These are phyloP conservation scores for Noccaea bulbosa DNA, from an alignment of 345 rosid genomes.

Conservation along the genomic window DNA sequence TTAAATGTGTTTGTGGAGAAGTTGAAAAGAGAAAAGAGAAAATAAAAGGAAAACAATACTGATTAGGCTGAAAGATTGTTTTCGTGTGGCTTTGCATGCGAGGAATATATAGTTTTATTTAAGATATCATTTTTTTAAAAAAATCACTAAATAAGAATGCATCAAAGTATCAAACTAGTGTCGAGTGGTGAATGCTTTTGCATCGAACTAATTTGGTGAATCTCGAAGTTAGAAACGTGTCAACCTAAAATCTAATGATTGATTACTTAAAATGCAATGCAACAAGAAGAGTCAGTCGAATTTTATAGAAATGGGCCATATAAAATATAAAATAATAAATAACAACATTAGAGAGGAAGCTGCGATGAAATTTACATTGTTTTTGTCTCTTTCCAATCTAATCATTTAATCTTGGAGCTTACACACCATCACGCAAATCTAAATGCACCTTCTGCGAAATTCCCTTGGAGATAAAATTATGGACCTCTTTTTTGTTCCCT, in stretches of 20 bases:
- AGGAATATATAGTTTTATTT: not conserved
- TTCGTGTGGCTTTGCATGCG: slow-evolving; percentile 18
- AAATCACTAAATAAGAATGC: not conserved
- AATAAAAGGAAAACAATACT: not conserved
- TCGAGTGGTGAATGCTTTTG: slow-evolving; percentile 2
- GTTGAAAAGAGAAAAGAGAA: not conserved
- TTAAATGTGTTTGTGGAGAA: slow-evolving; percentile 26
- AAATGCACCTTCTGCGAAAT: slow-evolving; percentile 43
- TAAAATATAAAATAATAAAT: not conserved
- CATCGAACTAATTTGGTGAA: slow-evolving; percentile 7
- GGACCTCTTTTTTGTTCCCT: slow-evolving; percentile 38
- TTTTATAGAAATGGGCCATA: slow-evolving; percentile 1
- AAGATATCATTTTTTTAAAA: not conserved
- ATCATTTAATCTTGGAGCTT: slow-evolving; percentile 34
- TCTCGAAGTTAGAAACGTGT: slow-evolving; percentile 5
- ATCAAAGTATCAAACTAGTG: not conserved
- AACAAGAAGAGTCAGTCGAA: slow-evolving; percentile 20
- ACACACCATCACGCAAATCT: slow-evolving; percentile 26
- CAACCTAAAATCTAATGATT: slow-evolving; percentile 20
- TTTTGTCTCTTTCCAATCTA: slow-evolving; percentile 27
- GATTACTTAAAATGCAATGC: slow-evolving; percentile 35
- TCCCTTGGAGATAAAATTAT: slow-evolving; percentile 25
- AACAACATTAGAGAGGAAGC: slow-evolving; percentile 29
- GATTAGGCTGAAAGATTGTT: slow-evolving; percentile 6
- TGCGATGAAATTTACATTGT: slow-evolving; percentile 34